Evolutionary conservation across 2,329 filamentous ascomycete genomes (phyloP).

Genomic region (Sporothrix curviconia): DNA sequence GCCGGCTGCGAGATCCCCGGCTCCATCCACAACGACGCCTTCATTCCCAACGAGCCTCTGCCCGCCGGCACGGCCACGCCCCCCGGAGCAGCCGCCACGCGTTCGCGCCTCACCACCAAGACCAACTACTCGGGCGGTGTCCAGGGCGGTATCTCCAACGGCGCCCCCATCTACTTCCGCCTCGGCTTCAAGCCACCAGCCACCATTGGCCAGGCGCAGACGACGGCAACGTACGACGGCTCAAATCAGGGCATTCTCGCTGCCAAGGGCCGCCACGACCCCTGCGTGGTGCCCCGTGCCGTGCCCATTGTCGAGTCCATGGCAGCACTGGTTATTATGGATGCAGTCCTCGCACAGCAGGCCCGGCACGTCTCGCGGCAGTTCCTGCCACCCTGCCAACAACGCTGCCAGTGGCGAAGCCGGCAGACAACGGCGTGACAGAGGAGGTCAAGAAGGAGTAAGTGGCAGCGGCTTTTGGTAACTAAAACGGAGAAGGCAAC

Average conservation of each 20-base stretch:
- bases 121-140: constrained; percentile 95
- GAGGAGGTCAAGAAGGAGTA: constrained; percentile 3
- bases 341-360: constrained; percentile 79
- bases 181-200: constrained; percentile 93
- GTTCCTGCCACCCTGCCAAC: constrained; percentile 37
- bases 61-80: constrained; percentile 37
- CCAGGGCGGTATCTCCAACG: constrained; percentile 92
- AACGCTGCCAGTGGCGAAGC: constrained; percentile 20
- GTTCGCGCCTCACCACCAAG: constrained; percentile 68
- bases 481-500: too few species aligned
- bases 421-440: constrained; percentile 3
- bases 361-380: constrained; percentile 44
- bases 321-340: constrained; percentile 81
- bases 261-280: constrained; percentile 91
- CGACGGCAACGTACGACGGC: constrained; percentile 73
- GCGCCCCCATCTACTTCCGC: constrained; percentile 87
- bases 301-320: constrained; percentile 88
- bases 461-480: too few species aligned
- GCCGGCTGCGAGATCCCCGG: constrained; percentile 78
- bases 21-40: constrained; percentile 87
- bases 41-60: constrained; percentile 53
- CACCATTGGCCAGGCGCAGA: constrained; percentile 85
- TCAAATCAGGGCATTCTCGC: constrained; percentile 66
- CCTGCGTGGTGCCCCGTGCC: constrained; percentile 82
- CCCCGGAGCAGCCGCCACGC: constrained; percentile 38